Evolutionary conservation across 225 moss, liverwort and hornwort genomes (phyloP), one percentile per base, ranked within the genome.

Genomic region (Lunularia cruciata): DNA sequence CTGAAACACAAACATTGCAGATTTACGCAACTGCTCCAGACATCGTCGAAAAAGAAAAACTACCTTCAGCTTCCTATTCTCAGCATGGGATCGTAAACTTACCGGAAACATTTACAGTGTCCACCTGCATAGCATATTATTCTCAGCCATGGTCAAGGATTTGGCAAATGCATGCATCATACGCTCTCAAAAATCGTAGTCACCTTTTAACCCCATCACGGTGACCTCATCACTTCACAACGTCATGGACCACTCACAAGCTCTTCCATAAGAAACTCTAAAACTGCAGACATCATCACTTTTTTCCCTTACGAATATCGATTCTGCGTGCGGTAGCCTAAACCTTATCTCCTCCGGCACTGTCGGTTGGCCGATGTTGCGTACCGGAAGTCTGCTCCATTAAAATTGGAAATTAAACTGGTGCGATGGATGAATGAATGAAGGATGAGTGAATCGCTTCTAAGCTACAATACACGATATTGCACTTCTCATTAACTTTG

Each of bases 101-200:
- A 27, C 26, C 54, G 28, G 27, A 54, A 11, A 54, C 26, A 54
- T 43, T 43, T 43, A 43, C 28, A 6, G 28, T 54, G 26, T 28
- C 28, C 27, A 54, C 27, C 20, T 54, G 54, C 54, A 54, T 5
- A 14, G 26, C 22, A 54, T 26, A 3, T n/a, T n/a, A n/a, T n/a
- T n/a, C n/a, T n/a, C n/a, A n/a, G n/a, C n/a, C n/a, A n/a, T n/a
- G n/a, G n/a, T n/a, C n/a, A n/a, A n/a, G n/a, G n/a, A 30, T 57
- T 31, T 32, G 33, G 56, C 56, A 57, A 57, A 57, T 57, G 56
- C 56, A 57, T 57, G 56, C 56, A 55, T 27, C 55, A 33, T 57
- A 57, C 31, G 56, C 30, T 30, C 32, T 32, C 56, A 22, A 8
- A 20, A 6, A 26, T 26, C 23, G 25, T 15, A 16, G 22, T 54